Percentiles rank a stretch among this genome's conserved stretches.
Conservation (phyloP, 257 asterid genomes). For the Misopates orontium region DNA sequence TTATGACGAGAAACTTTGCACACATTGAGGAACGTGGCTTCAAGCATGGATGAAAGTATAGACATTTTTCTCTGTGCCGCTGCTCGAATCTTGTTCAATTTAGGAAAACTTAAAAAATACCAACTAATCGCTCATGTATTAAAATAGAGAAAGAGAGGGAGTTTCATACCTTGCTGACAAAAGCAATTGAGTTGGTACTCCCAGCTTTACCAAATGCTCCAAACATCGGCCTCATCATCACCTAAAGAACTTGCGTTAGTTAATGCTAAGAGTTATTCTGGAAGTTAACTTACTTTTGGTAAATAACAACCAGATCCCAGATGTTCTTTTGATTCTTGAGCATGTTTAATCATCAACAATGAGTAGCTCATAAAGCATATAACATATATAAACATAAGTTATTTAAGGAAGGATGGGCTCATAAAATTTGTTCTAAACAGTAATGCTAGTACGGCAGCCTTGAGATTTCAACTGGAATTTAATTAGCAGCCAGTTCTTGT, state of each 20-base stretch:
- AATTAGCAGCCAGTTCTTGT: slow-evolving; percentile 18
- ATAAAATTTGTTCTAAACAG: neutral
- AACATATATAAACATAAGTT: neutral
- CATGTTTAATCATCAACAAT: neutral
- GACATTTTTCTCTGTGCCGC: too few species aligned
- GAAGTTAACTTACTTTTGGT: neutral
- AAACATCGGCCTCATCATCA: slow-evolving; percentile 95
- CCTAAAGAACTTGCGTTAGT: slow-evolving; percentile 45
- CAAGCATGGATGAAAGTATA: too few species aligned
- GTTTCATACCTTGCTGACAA: slow-evolving; percentile 71
- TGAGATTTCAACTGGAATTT: neutral
- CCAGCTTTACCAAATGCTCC: slow-evolving; percentile 94
- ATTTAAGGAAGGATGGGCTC: neutral
- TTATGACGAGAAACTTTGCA: neutral
- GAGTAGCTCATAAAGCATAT: neutral
- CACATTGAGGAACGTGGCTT: neutral
- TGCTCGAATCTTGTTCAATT: too few species aligned
- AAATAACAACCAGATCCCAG: neutral
- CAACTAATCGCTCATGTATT: too few species aligned
- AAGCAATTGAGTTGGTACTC: slow-evolving; percentile 81
- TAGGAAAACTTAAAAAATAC: too few species aligned
- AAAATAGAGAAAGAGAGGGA: neutral
- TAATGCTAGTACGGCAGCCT: neutral
- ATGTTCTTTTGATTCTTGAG: slow-evolving; percentile 2
- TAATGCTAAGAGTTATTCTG: neutral